Conservation (phyloP, 2,329 filamentous ascomycete species). For the Fusarium pseudoanthophilum region DNA sequence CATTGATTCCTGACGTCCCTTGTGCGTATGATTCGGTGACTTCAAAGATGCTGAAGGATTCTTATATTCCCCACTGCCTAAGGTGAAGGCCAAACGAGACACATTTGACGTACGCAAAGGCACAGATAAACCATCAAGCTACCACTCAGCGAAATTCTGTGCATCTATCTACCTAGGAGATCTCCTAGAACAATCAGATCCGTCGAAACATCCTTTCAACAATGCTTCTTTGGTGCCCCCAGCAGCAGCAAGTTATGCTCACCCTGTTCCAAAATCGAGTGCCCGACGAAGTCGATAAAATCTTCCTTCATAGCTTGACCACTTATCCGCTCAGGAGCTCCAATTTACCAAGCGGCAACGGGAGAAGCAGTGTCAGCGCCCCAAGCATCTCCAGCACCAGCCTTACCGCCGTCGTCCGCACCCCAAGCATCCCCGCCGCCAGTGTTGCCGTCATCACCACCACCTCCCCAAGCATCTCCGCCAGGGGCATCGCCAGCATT, state of each 20-base stretch:
- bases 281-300: background rate
- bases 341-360: conserved; percentile 15
- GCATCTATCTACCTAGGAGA: conserved; percentile 21
- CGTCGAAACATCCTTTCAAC: background rate
- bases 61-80: background rate
- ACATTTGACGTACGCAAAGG: background rate
- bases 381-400: background rate
- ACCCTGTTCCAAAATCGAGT: background rate
- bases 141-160: conserved; percentile 2
- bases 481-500: conserved; percentile 2
- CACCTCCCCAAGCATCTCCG: conserved; percentile 21
- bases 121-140: background rate
- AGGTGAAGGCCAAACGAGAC: background rate
- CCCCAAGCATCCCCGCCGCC: background rate
- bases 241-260: background rate
- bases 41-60: background rate
- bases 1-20: conserved; percentile 4
- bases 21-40: background rate
- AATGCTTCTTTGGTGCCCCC: background rate
- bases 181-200: conserved; percentile 2
- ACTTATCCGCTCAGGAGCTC: background rate
- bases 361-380: background rate
- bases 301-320: background rate
- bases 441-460: background rate
- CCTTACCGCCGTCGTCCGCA: too few relatives aligned